Conservation (phyloP, 441 rosid species). For the Eutrema salsugineum region DNA sequence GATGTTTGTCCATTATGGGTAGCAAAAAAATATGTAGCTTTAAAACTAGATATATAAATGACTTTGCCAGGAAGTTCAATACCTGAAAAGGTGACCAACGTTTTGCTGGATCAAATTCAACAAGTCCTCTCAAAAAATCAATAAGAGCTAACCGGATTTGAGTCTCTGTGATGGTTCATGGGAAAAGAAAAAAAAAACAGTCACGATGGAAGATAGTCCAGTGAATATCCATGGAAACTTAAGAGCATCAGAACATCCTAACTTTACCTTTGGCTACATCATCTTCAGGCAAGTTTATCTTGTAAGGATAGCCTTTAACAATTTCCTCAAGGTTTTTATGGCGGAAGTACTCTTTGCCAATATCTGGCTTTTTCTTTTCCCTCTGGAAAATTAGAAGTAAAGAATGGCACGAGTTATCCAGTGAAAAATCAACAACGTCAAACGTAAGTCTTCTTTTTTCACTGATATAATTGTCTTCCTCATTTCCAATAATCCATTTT, state of each 20-base stretch:
- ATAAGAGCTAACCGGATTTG: constrained; percentile 86
- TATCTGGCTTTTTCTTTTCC: constrained; percentile 79
- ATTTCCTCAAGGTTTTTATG: constrained; percentile 95
- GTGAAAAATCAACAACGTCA: background rate
- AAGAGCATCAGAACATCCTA: background rate
- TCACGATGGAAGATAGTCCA: constrained; percentile 3
- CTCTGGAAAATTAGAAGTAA: constrained; percentile 49
- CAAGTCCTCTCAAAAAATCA: constrained; percentile 98
- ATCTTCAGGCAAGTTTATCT: constrained; percentile 73
- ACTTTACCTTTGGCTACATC: constrained; percentile 79
- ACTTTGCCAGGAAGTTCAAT: constrained; percentile 18
- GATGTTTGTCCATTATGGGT: constrained; percentile 9
- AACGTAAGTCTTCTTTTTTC: background rate
- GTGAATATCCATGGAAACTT: constrained; percentile 1
- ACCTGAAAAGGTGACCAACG: constrained; percentile 99
- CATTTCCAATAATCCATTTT: background rate
- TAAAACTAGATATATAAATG: constrained; percentile 13
- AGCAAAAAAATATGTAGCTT: constrained; percentile 5
- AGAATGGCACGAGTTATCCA: background rate
- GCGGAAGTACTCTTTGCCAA: constrained; percentile 97
- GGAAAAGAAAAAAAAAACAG: background rate
- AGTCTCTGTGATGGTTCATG: constrained; percentile 55
- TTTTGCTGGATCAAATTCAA: constrained; percentile 98
- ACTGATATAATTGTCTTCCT: background rate
- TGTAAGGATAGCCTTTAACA: constrained; percentile 82